Conservation (phyloP, 148 eudicot species). For the Nepenthes gracilis region DNA sequence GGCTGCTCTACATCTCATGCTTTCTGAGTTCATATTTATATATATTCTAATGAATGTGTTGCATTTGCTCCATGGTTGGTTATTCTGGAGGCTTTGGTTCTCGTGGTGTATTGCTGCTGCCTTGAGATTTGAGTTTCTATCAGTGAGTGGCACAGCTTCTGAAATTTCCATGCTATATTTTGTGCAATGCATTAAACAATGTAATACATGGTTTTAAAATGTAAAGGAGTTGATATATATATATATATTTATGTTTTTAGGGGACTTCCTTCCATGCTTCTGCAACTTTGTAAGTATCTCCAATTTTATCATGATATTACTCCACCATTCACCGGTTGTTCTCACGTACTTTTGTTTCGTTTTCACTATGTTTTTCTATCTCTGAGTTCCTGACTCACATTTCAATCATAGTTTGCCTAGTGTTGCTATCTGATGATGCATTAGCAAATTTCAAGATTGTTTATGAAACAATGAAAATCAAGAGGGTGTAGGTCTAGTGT, state of each 20-base stretch:
- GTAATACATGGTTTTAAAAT: background rate
- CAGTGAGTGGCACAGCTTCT: constrained; percentile 15
- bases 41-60: constrained; percentile 24
- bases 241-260: background rate
- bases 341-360: background rate
- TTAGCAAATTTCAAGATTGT: no score
- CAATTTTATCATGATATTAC: background rate
- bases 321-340: background rate
- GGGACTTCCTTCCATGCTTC: constrained; percentile 2
- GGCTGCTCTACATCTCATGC: no score
- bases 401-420: no score
- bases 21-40: background rate
- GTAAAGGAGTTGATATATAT: background rate
- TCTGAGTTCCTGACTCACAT: background rate
- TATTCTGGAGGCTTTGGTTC: constrained; percentile 13
- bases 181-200: no score
- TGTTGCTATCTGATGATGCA: no score
- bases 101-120: constrained; percentile 17
- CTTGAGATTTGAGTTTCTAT: constrained; percentile 2
- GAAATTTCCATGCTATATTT: background rate
- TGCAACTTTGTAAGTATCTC: constrained; percentile 2
- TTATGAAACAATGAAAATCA: no score
- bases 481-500: no score
- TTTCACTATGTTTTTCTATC: background rate
- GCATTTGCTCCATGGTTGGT: constrained; percentile 19